Evolutionary conservation across 495 filamentous ascomycete species (phyloP), one percentile per base, ranked within the genome.

Genomic region (Xylaria acuta): DNA sequence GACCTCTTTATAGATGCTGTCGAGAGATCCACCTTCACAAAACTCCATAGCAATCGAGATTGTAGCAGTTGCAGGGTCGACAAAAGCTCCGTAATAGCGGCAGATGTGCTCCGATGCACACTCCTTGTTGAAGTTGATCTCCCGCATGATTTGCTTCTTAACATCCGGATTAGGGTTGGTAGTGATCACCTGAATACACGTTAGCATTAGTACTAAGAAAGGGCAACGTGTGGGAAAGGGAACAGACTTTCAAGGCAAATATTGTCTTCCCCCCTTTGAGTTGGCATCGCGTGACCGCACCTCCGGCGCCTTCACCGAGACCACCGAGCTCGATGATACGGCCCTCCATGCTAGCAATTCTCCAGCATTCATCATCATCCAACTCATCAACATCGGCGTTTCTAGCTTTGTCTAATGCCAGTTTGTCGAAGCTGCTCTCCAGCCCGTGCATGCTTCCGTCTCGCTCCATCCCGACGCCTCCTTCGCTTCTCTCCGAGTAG

Each of bases 1-100:
- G 64, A 99, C 94, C 82, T 98, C 95, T 73, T 93, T 93, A 86
- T 98, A 99, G 75, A 99, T 94, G 77, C 92, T 94, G 81, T 99
- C 93, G 41, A 99, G 88, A 65, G 93, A 96, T 40, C 96, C 97
- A 64, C 96, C 96, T 80, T 98, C 96, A 80, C 96, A 99, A 78
- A 97, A 98, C 79, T 99, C 96, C 96, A 99, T 99, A 34, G 94
- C 94, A 80, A 99, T 99, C 56, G 92, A 95, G 70, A 99, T 98
- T 22, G 96, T 98, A 43, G 95, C 93, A 0, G 93, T 94, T 5
- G 92, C 91, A 72, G 96, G 92, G 78, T 98, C 95, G 81, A 94
- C 92, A 76, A 97, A 98, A 70, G 96, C 94, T 72, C 96, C 96
- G 76, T 97, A 98, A 81, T 99, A 99, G 71, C 91, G 90, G 81